phyloP scores from a whole-genome alignment of 2,329 filamentous ascomycete species.

The Xylaria hypoxylon region DNA sequence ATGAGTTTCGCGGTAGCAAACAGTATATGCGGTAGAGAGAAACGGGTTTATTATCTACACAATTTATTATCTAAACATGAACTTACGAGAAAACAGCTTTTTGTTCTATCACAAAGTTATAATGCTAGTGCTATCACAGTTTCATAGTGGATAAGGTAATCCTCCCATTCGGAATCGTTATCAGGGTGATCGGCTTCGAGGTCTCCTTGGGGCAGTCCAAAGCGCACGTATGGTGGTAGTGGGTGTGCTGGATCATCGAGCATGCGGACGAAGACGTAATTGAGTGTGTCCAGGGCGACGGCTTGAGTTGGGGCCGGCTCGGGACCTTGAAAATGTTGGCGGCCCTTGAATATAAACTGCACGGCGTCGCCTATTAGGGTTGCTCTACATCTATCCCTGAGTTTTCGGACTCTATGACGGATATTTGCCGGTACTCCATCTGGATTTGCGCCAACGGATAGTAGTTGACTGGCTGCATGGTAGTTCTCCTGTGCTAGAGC shows the following conservation, averaged over 20 bases:
- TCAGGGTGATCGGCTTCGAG: conserved; percentile 38
- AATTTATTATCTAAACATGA: no score
- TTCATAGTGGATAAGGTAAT: conserved; percentile 48
- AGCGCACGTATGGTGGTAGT: neutral
- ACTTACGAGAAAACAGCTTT: no score
- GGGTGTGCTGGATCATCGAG: neutral
- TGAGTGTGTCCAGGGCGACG: neutral
- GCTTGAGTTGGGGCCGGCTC: no score
- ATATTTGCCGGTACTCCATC: conserved; percentile 16
- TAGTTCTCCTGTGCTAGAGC: conserved; percentile 8
- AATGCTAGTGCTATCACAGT: no score
- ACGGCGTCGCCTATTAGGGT: neutral
- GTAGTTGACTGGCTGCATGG: neutral
- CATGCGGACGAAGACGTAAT: neutral
- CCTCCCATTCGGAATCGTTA: conserved; percentile 31
- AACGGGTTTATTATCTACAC: no score
- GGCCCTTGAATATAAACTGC: neutral
- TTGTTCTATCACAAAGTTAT: no score
- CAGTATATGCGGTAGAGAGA: no score
- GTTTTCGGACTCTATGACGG: conserved; percentile 25
- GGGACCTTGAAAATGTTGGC: no score
- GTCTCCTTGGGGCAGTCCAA: no score
- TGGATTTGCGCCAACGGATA: conserved; percentile 3
- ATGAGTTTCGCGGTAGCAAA: no score
- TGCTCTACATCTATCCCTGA: neutral